Percentiles rank a stretch among this genome's conserved stretches.
Evolutionary conservation across 371 early-diverging fungal species (phyloP).

Genomic region (Apophysomyces sp.): DNA sequence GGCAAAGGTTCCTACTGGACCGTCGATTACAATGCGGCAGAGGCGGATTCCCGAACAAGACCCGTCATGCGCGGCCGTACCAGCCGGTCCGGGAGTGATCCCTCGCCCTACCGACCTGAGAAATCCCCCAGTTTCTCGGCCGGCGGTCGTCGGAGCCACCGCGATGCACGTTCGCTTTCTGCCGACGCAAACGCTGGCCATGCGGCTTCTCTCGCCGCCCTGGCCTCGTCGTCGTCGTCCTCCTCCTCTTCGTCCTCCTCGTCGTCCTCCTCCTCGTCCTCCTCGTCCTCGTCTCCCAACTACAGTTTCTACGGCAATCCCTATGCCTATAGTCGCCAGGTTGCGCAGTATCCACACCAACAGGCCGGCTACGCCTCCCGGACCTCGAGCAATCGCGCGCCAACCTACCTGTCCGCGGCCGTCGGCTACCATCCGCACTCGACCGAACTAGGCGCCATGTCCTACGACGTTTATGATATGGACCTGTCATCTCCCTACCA

Average conservation of each 20-base stretch:
- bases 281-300: background rate
- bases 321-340: background rate
- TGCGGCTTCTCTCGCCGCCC: constrained; percentile 4
- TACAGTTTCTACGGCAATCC: constrained; percentile 2
- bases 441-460: background rate
- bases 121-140: constrained; percentile 13
- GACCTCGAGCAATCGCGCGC: background rate
- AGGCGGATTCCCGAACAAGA: constrained; percentile 14
- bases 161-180: constrained; percentile 23
- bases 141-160: constrained; percentile 9
- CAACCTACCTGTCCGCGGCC: background rate
- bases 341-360: background rate
- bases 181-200: constrained; percentile 12
- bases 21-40: constrained; percentile 54
- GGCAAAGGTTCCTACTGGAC: constrained; percentile 98
- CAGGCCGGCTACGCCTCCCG: background rate
- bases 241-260: background rate
- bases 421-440: background rate
- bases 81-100: constrained; percentile 32
- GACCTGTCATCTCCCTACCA: background rate
- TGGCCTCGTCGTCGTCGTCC: background rate
- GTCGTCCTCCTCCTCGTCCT: background rate
- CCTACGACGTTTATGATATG: background rate
- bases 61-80: constrained; percentile 16
- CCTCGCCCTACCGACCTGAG: constrained; percentile 32